These are phyloP conservation scores for Leccinum longicurvipes DNA, from an alignment of 768 basidiomycete species.

Conservation along the genomic window DNA sequence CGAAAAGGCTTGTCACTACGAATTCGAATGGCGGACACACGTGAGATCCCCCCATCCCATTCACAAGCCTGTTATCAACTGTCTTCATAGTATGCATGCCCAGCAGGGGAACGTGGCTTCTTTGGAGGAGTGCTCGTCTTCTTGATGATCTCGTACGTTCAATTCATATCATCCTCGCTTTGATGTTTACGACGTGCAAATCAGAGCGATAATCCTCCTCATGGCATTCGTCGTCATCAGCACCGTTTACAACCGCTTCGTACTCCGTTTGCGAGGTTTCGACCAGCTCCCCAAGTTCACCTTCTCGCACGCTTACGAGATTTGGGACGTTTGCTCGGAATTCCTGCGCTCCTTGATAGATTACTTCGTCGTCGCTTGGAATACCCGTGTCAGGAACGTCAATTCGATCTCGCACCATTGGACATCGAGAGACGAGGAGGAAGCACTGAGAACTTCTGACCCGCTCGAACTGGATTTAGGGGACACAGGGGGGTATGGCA, in stretches of 20 bases:
- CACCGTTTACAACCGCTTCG: conserved; percentile 74
- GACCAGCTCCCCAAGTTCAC: conserved; percentile 71
- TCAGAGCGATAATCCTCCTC: conserved; percentile 53
- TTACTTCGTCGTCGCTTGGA: conserved; percentile 9
- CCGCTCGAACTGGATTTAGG: conserved; percentile 19
- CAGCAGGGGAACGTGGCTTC: conserved; percentile 54
- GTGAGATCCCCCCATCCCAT: conserved; percentile 41
- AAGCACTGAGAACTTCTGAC: conserved; percentile 22
- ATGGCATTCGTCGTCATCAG: conserved; percentile 66
- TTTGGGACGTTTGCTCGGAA: conserved; percentile 20
- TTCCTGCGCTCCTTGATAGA: conserved; percentile 14
- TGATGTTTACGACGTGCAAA: neutral
- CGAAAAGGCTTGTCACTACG: conserved; percentile 68
- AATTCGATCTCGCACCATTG: conserved; percentile 30
- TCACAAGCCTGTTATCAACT: neutral
- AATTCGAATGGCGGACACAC: conserved; percentile 81
- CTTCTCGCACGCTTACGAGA: conserved; percentile 21
- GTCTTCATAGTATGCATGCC: conserved; percentile 60
- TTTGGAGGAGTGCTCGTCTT: conserved; percentile 52
- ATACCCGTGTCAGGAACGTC: conserved; percentile 15
- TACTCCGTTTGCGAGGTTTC: conserved; percentile 65
- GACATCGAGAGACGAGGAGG: conserved; percentile 32
- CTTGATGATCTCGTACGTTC: conserved; percentile 57
- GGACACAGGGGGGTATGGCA: neutral
- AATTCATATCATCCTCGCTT: neutral